A percentile compares a stretch with the other conserved stretches of the same genome.
These are phyloP conservation scores for Fusarium longipes DNA, from an alignment of 2,329 filamentous ascomycete species.

Conservation along the genomic window DNA sequence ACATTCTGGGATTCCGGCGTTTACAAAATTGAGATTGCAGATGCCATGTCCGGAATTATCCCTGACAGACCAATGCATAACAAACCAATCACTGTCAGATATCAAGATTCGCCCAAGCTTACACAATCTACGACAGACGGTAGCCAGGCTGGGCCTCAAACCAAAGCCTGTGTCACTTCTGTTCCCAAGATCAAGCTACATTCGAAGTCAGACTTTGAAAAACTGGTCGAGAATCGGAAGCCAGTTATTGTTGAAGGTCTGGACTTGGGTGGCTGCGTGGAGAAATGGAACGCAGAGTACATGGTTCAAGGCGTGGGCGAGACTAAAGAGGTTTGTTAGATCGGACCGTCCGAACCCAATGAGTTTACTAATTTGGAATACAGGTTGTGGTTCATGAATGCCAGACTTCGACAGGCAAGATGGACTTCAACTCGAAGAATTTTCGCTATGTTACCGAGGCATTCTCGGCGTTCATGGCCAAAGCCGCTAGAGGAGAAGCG, in stretches of 20 bases:
- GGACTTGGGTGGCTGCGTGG: constrained; percentile 74
- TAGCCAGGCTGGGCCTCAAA: background rate
- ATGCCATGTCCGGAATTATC: background rate
- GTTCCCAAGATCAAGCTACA: constrained; percentile 66
- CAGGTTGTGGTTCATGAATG: constrained; percentile 81
- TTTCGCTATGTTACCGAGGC: constrained; percentile 78
- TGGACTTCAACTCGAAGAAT: constrained; percentile 88
- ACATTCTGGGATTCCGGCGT: constrained; percentile 80
- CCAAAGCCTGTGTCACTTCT: constrained; percentile 39
- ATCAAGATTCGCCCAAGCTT: constrained; percentile 47
- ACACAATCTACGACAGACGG: constrained; percentile 24
- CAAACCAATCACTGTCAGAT: constrained; percentile 22
- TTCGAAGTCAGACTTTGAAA: constrained; percentile 67
- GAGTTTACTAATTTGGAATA: constrained; percentile 9
- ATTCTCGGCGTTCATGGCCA: constrained; percentile 74
- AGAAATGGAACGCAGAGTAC: constrained; percentile 76
- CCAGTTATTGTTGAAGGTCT: constrained; percentile 72
- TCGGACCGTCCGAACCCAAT: background rate
- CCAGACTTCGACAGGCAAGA: constrained; percentile 62
- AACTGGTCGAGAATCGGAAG: constrained; percentile 66
- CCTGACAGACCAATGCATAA: background rate
- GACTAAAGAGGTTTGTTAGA: constrained; percentile 65
- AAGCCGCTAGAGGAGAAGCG: constrained; percentile 67
- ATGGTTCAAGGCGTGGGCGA: constrained; percentile 70
- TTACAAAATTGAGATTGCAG: constrained; percentile 54